Percentiles rank a stretch among this genome's conserved stretches.
These are phyloP conservation scores for Tetrahymena malaccensis DNA, from an alignment of 73 alveolate species.

Conservation along the genomic window DNA sequence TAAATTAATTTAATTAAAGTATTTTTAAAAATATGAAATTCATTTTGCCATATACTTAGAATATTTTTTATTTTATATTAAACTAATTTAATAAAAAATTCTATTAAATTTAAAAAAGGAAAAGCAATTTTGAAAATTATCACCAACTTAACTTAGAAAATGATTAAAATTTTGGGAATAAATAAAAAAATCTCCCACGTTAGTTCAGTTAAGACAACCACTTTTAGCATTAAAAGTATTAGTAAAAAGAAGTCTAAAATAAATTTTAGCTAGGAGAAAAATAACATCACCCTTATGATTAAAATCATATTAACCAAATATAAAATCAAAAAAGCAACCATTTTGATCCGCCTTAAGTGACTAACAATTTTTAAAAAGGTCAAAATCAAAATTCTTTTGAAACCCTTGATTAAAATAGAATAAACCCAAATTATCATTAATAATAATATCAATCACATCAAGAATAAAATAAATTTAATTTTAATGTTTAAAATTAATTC, in stretches of 20 bases:
- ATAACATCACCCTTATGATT: not conserved
- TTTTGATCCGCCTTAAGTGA: not conserved
- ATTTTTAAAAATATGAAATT: too few relatives aligned
- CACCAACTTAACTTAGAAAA: not conserved
- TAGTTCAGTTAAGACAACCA: not conserved
- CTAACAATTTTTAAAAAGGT: not conserved
- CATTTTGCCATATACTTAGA: too few relatives aligned
- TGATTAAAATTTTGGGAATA: not conserved
- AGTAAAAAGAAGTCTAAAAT: not conserved
- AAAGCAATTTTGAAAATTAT: not conserved
- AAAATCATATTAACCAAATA: too few relatives aligned
- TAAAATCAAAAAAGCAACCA: too few relatives aligned
- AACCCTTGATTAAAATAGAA: not conserved
- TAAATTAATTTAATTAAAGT: not conserved
- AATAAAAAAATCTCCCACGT: not conserved
- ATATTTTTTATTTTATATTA: too few relatives aligned
- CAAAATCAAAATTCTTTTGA: not conserved
- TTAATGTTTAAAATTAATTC: not conserved
- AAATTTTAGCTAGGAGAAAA: too few relatives aligned
- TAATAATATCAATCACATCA: not conserved
- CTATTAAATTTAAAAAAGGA: not conserved
- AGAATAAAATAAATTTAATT: not conserved
- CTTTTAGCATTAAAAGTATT: not conserved
- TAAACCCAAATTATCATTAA: not conserved
- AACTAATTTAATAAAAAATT: too few relatives aligned